phyloP scores from a whole-genome alignment of 768 basidiomycete genomes.

The Kwoniella europaea region DNA sequence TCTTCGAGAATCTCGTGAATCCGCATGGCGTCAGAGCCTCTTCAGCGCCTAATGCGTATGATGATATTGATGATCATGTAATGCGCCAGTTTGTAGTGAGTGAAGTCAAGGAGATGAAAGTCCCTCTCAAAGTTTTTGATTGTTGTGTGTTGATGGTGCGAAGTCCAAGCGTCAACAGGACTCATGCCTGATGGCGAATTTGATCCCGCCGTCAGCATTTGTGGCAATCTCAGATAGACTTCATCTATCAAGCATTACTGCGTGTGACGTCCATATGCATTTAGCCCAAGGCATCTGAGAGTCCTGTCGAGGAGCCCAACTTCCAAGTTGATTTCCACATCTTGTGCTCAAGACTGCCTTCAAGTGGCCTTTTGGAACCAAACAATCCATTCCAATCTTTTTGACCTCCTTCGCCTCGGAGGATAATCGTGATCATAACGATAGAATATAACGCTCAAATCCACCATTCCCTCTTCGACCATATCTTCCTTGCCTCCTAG shows the following conservation, averaged over 20 bases:
- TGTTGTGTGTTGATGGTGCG: background rate
- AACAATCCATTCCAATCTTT: conserved; percentile 13
- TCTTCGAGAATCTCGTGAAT: conserved; percentile 49
- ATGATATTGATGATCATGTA: background rate
- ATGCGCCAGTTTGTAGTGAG: background rate
- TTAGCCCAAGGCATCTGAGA: background rate
- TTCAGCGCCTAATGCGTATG: conserved; percentile 1
- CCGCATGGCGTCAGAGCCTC: conserved; percentile 36
- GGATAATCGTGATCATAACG: background rate
- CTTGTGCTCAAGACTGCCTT: background rate
- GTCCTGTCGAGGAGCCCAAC: background rate
- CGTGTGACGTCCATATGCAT: background rate
- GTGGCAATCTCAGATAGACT: conserved; percentile 3
- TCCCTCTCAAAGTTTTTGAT: background rate
- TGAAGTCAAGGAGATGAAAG: background rate
- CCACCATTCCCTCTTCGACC: too few relatives aligned
- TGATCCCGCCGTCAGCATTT: background rate
- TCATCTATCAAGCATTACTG: background rate
- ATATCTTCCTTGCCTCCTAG: too few relatives aligned
- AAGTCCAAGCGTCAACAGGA: conserved; percentile 12
- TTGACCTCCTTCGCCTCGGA: background rate
- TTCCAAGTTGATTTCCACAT: background rate
- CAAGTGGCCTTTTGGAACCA: conserved; percentile 15
- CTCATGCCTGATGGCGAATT: background rate
- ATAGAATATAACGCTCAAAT: too few relatives aligned